Percentiles rank a stretch among this genome's conserved stretches.
Conservation (phyloP, 805 yeast genomes). For the Ogataea parapolymorpha region DNA sequence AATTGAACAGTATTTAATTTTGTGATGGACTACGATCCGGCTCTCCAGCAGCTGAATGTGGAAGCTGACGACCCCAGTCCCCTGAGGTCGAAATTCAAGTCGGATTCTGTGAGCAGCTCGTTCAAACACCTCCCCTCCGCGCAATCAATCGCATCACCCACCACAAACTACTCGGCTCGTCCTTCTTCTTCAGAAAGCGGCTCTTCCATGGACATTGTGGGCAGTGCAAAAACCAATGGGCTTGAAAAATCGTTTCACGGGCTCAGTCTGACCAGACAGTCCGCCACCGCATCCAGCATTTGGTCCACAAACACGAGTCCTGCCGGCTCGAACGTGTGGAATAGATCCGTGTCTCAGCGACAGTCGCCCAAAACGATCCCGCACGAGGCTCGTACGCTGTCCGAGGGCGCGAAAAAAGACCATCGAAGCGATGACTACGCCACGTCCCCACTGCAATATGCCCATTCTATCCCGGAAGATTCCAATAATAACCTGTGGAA, state of each 20-base stretch:
- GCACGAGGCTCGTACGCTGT: slow-evolving; percentile 5
- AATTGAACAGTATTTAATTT: slow-evolving; percentile 4
- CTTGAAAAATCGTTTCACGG: slow-evolving; percentile 15
- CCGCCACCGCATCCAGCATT: slow-evolving; percentile 5
- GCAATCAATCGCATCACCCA: slow-evolving; percentile 5
- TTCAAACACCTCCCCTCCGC: slow-evolving; percentile 20
- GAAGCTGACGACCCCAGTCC: slow-evolving; percentile 24
- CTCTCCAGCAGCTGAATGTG: slow-evolving; percentile 1
- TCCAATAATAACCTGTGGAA: slow-evolving; percentile 15
- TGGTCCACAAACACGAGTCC: slow-evolving; percentile 8
- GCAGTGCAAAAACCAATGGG: slow-evolving; percentile 3
- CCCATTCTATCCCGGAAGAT: not conserved
- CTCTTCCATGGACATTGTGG: slow-evolving; percentile 1
- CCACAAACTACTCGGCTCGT: slow-evolving; percentile 1
- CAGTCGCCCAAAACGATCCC: slow-evolving; percentile 5
- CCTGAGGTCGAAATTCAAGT: slow-evolving; percentile 8
- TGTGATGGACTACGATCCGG: slow-evolving; percentile 12
- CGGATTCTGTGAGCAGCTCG: slow-evolving; percentile 22
- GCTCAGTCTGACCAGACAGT: slow-evolving; percentile 9
- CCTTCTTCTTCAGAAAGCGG: slow-evolving; percentile 1
- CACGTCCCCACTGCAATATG: slow-evolving; percentile 8
- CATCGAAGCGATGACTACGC: not conserved
- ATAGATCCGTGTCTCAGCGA: slow-evolving; percentile 3
- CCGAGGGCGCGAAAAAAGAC: slow-evolving; percentile 6
- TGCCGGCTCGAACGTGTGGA: slow-evolving; percentile 9